A percentile compares a stretch with the other conserved stretches of the same genome.
Evolutionary conservation across 768 basidiomycete species (phyloP).

Genomic region (Aureoboletus auriporus): DNA sequence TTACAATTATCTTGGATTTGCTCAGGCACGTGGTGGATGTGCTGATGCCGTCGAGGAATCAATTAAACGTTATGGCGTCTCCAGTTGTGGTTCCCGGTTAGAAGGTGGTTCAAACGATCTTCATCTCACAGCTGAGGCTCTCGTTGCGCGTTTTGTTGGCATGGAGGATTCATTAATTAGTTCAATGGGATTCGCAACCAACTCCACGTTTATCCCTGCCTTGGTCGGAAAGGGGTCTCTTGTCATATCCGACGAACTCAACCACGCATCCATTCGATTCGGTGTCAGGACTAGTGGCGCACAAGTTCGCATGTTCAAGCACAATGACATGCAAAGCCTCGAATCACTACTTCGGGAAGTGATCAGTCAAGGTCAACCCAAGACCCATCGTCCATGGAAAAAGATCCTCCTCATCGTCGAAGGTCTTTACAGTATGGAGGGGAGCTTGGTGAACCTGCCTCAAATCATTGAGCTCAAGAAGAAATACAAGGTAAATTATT

Average conservation of each 20-base stretch:
- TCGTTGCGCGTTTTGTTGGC: slow-evolving; percentile 88
- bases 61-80: slow-evolving; percentile 80
- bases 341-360: slow-evolving; percentile 82
- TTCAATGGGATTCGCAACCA: slow-evolving; percentile 97
- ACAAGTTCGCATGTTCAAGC: slow-evolving; percentile 90
- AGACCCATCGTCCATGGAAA: slow-evolving; percentile 99
- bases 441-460: slow-evolving; percentile 87
- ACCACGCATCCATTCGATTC: slow-evolving; percentile 93
- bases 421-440: slow-evolving; percentile 98
- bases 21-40: slow-evolving; percentile 87
- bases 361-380: slow-evolving; percentile 96
- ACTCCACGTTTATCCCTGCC: slow-evolving; percentile 90
- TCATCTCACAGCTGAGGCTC: slow-evolving; percentile 73
- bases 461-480: slow-evolving; percentile 80
- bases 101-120: slow-evolving; percentile 87
- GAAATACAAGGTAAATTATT: slow-evolving; percentile 77
- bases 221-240: slow-evolving; percentile 87
- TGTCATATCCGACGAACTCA: slow-evolving; percentile 95
- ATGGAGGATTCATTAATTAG: slow-evolving; percentile 86
- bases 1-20: slow-evolving; percentile 99
- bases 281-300: slow-evolving; percentile 89
- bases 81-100: slow-evolving; percentile 70
- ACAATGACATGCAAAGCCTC: slow-evolving; percentile 86
- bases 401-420: slow-evolving; percentile 95
- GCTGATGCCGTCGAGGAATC: slow-evolving; percentile 90